Evolutionary conservation across 1,284 basidiomycete genomes (phyloP).

Genomic region (Amylostereum chailletii): DNA sequence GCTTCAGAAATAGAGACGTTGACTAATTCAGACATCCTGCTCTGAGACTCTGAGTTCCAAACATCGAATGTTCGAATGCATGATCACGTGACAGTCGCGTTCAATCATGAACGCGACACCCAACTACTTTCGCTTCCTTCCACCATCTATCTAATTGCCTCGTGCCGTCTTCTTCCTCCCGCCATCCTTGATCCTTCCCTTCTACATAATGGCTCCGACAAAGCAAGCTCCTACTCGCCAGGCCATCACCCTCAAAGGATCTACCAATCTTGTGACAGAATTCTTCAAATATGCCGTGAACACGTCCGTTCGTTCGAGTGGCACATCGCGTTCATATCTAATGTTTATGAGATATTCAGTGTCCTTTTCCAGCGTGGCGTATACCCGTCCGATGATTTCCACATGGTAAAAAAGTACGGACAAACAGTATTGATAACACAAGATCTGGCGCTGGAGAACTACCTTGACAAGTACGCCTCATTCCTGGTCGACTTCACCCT

Average conservation of each 20-base stretch:
- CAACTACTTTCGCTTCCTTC: no score
- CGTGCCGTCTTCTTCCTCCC: no score
- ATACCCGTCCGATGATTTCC: conserved; percentile 97
- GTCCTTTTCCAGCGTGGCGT: conserved; percentile 97
- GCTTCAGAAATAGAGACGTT: no score
- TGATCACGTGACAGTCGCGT: no score
- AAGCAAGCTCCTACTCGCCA: conserved; percentile 64
- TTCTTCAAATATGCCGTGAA: conserved; percentile 99
- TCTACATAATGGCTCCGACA: conserved; percentile 18
- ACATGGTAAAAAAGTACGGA: conserved; percentile 98
- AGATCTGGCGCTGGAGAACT: conserved; percentile 87
- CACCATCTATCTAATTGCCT: no score
- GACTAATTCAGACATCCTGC: no score
- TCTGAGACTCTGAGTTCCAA: no score
- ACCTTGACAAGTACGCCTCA: conserved; percentile 65
- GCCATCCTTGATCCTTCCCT: no score
- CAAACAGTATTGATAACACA: conserved; percentile 93
- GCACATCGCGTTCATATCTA: no score
- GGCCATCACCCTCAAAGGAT: conserved; percentile 92
- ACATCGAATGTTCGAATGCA: no score
- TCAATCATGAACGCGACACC: no score
- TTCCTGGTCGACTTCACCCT: background rate
- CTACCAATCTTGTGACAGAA: conserved; percentile 91
- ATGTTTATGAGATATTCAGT: conserved; percentile 27
- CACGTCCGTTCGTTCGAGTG: conserved; percentile 48